Conservation (phyloP, 306 rosid species). For the Gillenia trifoliata region DNA sequence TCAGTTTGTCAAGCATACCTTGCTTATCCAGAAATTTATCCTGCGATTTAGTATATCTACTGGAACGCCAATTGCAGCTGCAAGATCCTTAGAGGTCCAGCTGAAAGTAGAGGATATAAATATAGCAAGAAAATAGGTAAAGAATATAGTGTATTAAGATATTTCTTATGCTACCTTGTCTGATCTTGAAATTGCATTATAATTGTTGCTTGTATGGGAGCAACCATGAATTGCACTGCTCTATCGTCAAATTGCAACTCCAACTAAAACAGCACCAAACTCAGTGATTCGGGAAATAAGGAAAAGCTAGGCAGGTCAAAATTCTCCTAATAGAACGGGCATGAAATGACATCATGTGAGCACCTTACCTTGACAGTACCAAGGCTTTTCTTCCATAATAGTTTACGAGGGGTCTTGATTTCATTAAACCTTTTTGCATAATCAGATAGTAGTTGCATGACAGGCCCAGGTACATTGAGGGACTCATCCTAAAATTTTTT, state of each 20-base stretch:
- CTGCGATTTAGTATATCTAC: slow-evolving; percentile 64
- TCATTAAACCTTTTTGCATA: slow-evolving; percentile 88
- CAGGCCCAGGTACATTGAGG: slow-evolving; percentile 58
- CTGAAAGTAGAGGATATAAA: slow-evolving; percentile 41
- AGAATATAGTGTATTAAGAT: background rate
- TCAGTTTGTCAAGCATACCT: slow-evolving; percentile 40
- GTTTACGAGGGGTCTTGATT: slow-evolving; percentile 94
- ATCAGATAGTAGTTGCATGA: slow-evolving; percentile 74
- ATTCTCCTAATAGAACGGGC: background rate
- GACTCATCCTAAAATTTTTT: slow-evolving; percentile 69
- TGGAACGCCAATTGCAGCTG: slow-evolving; percentile 73
- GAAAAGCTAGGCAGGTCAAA: background rate
- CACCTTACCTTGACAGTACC: slow-evolving; percentile 81
- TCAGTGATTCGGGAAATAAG: background rate
- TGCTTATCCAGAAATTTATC: too few species aligned
- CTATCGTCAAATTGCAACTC: slow-evolving; percentile 92
- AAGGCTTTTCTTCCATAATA: slow-evolving; percentile 87
- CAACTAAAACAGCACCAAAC: slow-evolving; percentile 42
- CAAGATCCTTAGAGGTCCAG: slow-evolving; percentile 76
- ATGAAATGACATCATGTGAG: background rate
- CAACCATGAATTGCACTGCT: slow-evolving; percentile 67
- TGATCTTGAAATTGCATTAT: slow-evolving; percentile 81
- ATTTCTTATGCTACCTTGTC: slow-evolving; percentile 43
- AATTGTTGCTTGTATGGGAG: slow-evolving; percentile 83
- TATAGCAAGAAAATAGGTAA: slow-evolving; percentile 4